Percentiles rank a stretch among this genome's conserved stretches.
These are phyloP conservation scores for Wallemia hederae DNA, from an alignment of 1,284 basidiomycete species.

Conservation along the genomic window DNA sequence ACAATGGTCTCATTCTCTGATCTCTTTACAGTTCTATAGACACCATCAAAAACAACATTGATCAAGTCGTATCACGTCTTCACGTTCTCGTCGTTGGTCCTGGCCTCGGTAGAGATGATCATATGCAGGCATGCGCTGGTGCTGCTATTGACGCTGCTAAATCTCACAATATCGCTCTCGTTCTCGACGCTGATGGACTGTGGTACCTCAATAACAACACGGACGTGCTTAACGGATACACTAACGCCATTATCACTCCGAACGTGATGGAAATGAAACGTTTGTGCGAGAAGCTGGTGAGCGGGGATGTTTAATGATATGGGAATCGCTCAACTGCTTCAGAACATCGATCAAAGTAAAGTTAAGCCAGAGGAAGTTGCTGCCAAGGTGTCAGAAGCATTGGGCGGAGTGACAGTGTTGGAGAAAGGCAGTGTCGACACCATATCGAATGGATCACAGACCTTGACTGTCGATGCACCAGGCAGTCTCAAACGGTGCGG, in stretches of 20 bases:
- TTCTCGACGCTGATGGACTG: slow-evolving; percentile 75
- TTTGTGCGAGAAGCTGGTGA: slow-evolving; percentile 38
- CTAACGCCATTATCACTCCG: slow-evolving; percentile 48
- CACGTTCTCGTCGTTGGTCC: slow-evolving; percentile 83
- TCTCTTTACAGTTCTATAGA: slow-evolving; percentile 18
- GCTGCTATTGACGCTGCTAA: slow-evolving; percentile 22
- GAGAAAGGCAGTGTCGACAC: slow-evolving; percentile 43
- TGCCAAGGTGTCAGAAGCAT: slow-evolving; percentile 31
- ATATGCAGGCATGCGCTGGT: slow-evolving; percentile 46
- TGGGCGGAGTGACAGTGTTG: slow-evolving; percentile 71
- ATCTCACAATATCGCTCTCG: slow-evolving; percentile 46
- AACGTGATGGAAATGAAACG: slow-evolving; percentile 83
- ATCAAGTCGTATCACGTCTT: slow-evolving; percentile 42
- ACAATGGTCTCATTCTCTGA: background rate
- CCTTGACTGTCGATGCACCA: slow-evolving; percentile 32
- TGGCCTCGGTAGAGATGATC: slow-evolving; percentile 58
- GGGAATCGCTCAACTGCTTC: background rate
- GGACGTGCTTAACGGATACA: slow-evolving; percentile 44
- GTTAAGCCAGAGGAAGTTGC: slow-evolving; percentile 23
- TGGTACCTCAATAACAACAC: slow-evolving; percentile 48
- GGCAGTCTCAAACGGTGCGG: slow-evolving; percentile 80
- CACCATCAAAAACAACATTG: slow-evolving; percentile 28
- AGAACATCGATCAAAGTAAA: slow-evolving; percentile 22
- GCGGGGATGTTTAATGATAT: slow-evolving; percentile 10
- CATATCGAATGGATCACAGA: slow-evolving; percentile 24